These are phyloP conservation scores for Turritis glabra DNA, from an alignment of 345 rosid species.

Conservation along the genomic window DNA sequence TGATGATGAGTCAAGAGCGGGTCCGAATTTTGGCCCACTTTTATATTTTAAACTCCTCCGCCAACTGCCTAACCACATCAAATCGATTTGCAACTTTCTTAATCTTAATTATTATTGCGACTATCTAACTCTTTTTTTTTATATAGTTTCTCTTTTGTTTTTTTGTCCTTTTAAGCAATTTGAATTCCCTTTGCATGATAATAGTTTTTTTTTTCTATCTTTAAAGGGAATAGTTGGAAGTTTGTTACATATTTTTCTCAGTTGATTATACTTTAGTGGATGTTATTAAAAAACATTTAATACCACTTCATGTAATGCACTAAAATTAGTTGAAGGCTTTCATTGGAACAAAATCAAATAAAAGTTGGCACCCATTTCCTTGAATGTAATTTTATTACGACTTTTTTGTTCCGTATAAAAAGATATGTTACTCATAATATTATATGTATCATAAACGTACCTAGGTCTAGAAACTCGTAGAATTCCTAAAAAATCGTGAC, in stretches of 20 bases:
- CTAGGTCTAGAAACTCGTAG: conserved; percentile 21
- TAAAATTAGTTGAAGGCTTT: conserved; percentile 11
- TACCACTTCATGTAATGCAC: conserved; percentile 16
- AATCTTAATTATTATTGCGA: conserved; percentile 1
- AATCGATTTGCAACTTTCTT: conserved; percentile 29
- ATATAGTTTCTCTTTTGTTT: conserved; percentile 24
- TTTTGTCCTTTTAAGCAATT: conserved; percentile 16
- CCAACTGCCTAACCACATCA: conserved; percentile 33
- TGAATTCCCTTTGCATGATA: neutral
- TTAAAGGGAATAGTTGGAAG: conserved; percentile 31
- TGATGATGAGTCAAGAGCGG: conserved; percentile 27
- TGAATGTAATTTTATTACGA: neutral
- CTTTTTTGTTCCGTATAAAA: neutral
- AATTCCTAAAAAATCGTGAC: conserved; percentile 7
- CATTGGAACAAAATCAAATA: neutral
- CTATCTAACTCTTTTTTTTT: neutral
- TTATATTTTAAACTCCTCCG: neutral
- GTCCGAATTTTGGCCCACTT: conserved; percentile 2
- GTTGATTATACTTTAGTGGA: neutral
- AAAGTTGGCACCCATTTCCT: conserved; percentile 11
- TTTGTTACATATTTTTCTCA: neutral
- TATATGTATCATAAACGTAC: neutral
- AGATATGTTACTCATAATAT: neutral
- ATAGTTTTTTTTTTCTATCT: neutral
- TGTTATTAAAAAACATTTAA: neutral